These are phyloP conservation scores for Hygrophoropsis aurantiaca DNA, from an alignment of 768 basidiomycete genomes.

Conservation along the genomic window DNA sequence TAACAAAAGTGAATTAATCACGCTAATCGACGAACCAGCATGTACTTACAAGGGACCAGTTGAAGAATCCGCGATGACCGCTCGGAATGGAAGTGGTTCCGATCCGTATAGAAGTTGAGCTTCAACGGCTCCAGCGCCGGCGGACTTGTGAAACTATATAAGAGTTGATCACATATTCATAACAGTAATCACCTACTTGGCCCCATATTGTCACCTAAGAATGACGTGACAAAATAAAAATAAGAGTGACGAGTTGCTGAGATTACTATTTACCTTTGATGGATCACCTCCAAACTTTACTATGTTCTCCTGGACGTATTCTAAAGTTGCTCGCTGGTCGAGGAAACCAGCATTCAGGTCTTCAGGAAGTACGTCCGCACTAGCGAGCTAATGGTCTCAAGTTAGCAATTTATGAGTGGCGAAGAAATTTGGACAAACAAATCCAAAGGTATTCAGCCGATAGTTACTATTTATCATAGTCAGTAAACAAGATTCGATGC, in stretches of 20 bases:
- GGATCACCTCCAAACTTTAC: constrained; percentile 65
- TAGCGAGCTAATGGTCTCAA: constrained; percentile 40
- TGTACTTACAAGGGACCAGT: constrained; percentile 52
- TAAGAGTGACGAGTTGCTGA: not conserved
- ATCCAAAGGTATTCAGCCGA: constrained; percentile 58
- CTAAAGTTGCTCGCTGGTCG: constrained; percentile 59
- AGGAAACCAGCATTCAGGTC: constrained; percentile 59
- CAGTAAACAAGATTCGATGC: not conserved
- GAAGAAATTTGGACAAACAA: constrained; percentile 33
- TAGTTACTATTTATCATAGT: constrained; percentile 42
- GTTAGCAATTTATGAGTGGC: not conserved
- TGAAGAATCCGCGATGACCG: constrained; percentile 52
- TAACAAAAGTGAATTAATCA: not conserved
- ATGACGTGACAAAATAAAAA: too few relatives aligned
- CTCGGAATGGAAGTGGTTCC: constrained; percentile 41
- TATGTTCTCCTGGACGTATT: constrained; percentile 67
- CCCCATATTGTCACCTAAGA: constrained; percentile 56
- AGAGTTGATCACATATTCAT: not conserved
- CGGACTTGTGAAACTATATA: constrained; percentile 36
- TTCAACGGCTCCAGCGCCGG: constrained; percentile 51
- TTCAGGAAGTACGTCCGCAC: constrained; percentile 40
- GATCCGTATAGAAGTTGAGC: constrained; percentile 47
- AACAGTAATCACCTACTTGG: constrained; percentile 31
- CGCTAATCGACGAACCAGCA: not conserved
- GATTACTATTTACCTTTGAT: constrained; percentile 37